These are phyloP conservation scores for Inosperma sp. DNA, from an alignment of 768 basidiomycete genomes.

Conservation along the genomic window DNA sequence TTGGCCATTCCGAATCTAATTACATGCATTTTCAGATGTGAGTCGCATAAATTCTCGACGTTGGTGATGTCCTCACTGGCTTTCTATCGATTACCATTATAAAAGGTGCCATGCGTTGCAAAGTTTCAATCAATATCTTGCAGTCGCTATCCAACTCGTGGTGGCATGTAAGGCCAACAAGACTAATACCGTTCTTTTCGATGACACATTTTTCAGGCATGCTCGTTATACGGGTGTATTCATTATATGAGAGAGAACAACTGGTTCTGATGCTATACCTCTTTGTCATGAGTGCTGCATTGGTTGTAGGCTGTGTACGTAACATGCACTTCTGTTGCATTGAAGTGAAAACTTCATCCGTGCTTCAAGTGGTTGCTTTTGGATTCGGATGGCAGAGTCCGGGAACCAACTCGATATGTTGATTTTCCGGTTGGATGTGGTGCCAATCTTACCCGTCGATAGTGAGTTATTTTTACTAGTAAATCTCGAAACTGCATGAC, in stretches of 20 bases:
- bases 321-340: background rate
- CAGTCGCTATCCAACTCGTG: slow-evolving; percentile 32
- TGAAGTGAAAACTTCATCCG: background rate
- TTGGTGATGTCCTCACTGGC: background rate
- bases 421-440: slow-evolving; percentile 24
- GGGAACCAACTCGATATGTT: slow-evolving; percentile 12
- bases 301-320: slow-evolving; percentile 33
- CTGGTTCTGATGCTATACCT: slow-evolving; percentile 28
- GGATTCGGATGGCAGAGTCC: slow-evolving; percentile 21
- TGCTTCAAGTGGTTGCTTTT: slow-evolving; percentile 25
- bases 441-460: slow-evolving; percentile 14
- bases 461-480: slow-evolving; percentile 18
- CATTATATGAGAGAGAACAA: slow-evolving; percentile 36
- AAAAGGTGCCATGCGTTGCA: slow-evolving; percentile 31
- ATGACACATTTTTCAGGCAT: slow-evolving; percentile 13
- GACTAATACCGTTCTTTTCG: background rate
- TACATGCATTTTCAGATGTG: background rate
- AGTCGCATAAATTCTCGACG: background rate
- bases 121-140: slow-evolving; percentile 34
- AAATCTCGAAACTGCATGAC: background rate
- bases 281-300: slow-evolving; percentile 19
- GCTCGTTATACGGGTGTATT: slow-evolving; percentile 41
- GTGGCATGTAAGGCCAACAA: slow-evolving; percentile 27
- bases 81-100: background rate
- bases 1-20: background rate